Conservation (phyloP, 1,139 yeast species). For the Geotrichum bryndzae region DNA sequence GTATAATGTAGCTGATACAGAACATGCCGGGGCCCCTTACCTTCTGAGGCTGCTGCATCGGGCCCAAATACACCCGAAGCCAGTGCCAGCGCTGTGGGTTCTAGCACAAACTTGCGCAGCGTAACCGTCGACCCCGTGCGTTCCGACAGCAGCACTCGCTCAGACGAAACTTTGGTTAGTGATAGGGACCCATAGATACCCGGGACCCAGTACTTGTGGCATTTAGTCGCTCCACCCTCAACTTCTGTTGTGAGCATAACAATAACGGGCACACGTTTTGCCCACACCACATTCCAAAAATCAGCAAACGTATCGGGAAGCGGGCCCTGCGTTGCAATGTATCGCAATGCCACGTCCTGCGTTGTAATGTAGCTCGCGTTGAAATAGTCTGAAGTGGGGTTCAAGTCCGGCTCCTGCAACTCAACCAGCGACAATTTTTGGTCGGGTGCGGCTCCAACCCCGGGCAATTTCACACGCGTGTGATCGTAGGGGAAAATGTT, state of each 20-base stretch:
- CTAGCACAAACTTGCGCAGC: slow-evolving; percentile 20
- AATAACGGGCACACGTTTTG: slow-evolving; percentile 54
- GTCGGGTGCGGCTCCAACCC: not conserved
- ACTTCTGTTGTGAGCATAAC: slow-evolving; percentile 58
- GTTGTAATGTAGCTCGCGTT: slow-evolving; percentile 53
- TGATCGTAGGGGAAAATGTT: slow-evolving; percentile 80
- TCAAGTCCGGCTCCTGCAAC: not conserved
- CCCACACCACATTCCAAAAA: slow-evolving; percentile 70
- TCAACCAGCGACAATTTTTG: not conserved
- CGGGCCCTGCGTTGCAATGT: slow-evolving; percentile 86
- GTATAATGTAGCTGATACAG: slow-evolving; percentile 56
- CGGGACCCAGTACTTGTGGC: slow-evolving; percentile 51
- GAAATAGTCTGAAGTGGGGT: slow-evolving; percentile 41
- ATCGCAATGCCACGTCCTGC: slow-evolving; percentile 37
- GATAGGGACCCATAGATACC: slow-evolving; percentile 27
- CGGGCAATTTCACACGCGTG: slow-evolving; percentile 53
- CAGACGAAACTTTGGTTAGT: slow-evolving; percentile 8
- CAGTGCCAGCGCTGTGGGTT: slow-evolving; percentile 1
- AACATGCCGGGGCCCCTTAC: not conserved
- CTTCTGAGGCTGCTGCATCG: not conserved
- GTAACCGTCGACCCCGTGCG: slow-evolving; percentile 18
- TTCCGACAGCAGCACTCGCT: slow-evolving; percentile 6
- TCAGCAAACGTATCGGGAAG: slow-evolving; percentile 67
- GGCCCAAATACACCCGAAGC: not conserved
- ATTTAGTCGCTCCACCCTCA: slow-evolving; percentile 48